Conservation (phyloP, 208 protist genomes). For the Trypanosoma boissoni region DNA sequence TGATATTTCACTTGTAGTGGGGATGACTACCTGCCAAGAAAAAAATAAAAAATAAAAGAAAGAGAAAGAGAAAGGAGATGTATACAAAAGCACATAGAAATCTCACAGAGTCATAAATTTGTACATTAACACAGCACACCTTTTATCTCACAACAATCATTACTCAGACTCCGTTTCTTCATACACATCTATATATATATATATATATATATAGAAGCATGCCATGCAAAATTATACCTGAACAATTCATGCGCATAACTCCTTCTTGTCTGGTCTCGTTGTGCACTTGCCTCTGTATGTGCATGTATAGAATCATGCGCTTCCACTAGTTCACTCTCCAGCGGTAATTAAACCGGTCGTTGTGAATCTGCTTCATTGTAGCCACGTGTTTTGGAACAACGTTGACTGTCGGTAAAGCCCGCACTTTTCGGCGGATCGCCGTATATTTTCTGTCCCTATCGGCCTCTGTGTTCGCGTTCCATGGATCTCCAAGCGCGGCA, state of each 20-base stretch:
- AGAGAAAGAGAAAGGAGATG: not conserved
- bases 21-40: no score
- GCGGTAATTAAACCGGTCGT: slow-evolving; percentile 89
- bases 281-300: not conserved
- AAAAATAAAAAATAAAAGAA: slow-evolving; percentile 1
- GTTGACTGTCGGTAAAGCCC: slow-evolving; percentile 59
- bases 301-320: not conserved
- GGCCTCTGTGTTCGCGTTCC: slow-evolving; percentile 13
- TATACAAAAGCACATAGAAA: not conserved
- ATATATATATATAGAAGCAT: no score
- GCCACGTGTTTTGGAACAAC: slow-evolving; percentile 85
- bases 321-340: slow-evolving; percentile 78
- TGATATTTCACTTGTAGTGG: no score
- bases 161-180: no score
- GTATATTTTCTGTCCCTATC: slow-evolving; percentile 45
- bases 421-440: slow-evolving; percentile 54
- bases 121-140: no score
- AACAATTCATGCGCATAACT: no score
- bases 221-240: no score
- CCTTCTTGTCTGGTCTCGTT: not conserved
- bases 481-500: slow-evolving; percentile 74
- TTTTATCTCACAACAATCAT: no score
- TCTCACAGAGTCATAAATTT: no score
- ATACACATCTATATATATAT: no score
- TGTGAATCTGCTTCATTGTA: slow-evolving; percentile 92